phyloP scores from a whole-genome alignment of 768 basidiomycete species.

The Cystobasidium tubakii region DNA sequence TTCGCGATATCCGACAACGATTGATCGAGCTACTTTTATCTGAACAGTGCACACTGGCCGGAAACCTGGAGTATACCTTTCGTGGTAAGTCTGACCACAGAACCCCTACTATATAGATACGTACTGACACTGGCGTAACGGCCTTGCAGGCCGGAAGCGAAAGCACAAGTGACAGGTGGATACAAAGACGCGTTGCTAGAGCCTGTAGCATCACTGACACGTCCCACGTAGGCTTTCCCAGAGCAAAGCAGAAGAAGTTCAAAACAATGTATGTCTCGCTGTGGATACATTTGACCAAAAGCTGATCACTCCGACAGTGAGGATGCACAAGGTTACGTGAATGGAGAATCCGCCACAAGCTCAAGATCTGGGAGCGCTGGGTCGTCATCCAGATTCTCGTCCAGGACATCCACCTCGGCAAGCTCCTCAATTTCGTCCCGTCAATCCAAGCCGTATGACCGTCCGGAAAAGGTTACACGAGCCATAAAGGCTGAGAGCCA shows the following conservation, averaged over 20 bases:
- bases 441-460: not conserved
- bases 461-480: not conserved
- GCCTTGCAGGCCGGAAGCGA: conserved; percentile 15
- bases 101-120: not conserved
- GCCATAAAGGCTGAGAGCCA: not conserved
- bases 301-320: not conserved
- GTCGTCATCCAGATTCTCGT: not conserved
- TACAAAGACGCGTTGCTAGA: not conserved
- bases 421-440: not conserved
- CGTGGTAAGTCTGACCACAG: not conserved
- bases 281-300: not conserved
- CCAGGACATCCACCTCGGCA: not conserved
- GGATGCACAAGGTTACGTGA: conserved; percentile 15
- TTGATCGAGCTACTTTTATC: not conserved
- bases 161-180: conserved; percentile 4
- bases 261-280: not conserved
- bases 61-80: not conserved
- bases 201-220: no score
- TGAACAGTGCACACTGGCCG: not conserved
- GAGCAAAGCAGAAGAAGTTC: not conserved
- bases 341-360: not conserved
- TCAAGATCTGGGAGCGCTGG: not conserved
- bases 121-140: no score
- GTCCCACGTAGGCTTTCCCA: not conserved
- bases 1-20: not conserved